Evolutionary conservation across 108 stramenopile species (phyloP), one percentile per base, ranked within the genome.

Genomic region (Chaetoceros muelleri): DNA sequence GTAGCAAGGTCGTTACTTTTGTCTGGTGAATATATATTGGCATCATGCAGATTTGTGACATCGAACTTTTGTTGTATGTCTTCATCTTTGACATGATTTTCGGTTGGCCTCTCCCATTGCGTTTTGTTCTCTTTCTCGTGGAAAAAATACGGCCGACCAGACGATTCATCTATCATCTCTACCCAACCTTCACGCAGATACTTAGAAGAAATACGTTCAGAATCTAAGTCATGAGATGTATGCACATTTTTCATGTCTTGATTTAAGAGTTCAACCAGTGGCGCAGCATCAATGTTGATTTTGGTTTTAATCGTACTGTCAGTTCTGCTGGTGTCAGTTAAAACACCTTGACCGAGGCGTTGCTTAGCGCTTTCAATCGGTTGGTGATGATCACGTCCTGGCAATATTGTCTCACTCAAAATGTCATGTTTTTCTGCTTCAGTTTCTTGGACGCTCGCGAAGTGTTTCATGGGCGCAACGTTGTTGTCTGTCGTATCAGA

Each of bases 121-220:
- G 75, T 76, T 22, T 53, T 71, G n/a, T 34, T 51, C 5, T 62
- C 57, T 8, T 26, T 44, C 29, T 61, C 67, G 49, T 83, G 81
- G 26, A 47, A 76, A 48, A 68, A 83, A 52, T 83, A 83, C 2
- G 53, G 34, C 48, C 72, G 46, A 0, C 80, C 79, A 0, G 59
- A 65, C 23, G 51, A 30, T 30, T 61, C 61, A 30, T 72, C 75
- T 3, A 57, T 22, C 28, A 60, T 30, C 23, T 66, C 64, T n/a
- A 73, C 53, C 82, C 82, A 84, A 24, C 72, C 78, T 5, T 23
- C 8, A 1, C 64, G 71, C 10, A 80, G 13, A 40, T 40, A 5
- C 34, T 40, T 40, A 5, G 34, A 10, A 40, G 8, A 5, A 40
- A 5, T 40, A 10, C 13, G 34, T 5, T 40, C 13, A 13, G 5